Evolutionary conservation across 2,329 filamentous ascomycete species (phyloP), one percentile per base, ranked within the genome.

Genomic region (Xylariaceae sp.): DNA sequence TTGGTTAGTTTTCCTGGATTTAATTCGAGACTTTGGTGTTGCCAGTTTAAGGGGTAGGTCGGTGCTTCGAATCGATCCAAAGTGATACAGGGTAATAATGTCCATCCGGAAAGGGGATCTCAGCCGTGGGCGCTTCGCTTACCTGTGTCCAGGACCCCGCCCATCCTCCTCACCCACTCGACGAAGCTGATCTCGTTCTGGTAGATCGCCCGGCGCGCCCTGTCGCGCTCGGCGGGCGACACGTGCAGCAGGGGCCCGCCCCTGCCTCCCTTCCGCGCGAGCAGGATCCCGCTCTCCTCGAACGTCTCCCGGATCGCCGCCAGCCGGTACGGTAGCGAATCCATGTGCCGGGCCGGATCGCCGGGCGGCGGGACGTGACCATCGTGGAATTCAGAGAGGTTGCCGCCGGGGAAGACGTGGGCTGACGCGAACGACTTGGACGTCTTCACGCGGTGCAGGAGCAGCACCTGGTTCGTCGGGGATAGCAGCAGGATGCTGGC

Each of bases 321-420:
- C 42, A 90, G 75, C n/a, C 92, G 81, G 70, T 97, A 97, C 2
- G 85, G 82, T 0, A 78, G 76, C 0, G 85, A 85, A 71, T 97
- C 92, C 9, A 78, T 73, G 67, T 97, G 92, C 10, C 87, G 77
- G 8, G 74, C 76, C 0, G 77, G 73, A 34, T 84, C 78, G 13
- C 79, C 79, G 0, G 71, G 66, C 0, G 63, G 64, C 0, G 81
- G 79, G 1, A 84, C 72, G 0, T 65, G 65, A 2, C 89, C 92
- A 67, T 97, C 93, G 68, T 96, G 90, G 17, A 83, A 82, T 0
- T 83, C 74, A 10, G 91, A 88, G 18, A 96, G 80, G 68, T 92
- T 92, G 4, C 94, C 94, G 39, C 94, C 94, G 0, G 94, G 93
- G 66, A 99, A 99, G 62, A 99, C 94, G 71, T 97, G 92, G 0